Evolutionary conservation across 441 rosid genomes (phyloP).

Genomic region (Pelargonium cotyledonis): DNA sequence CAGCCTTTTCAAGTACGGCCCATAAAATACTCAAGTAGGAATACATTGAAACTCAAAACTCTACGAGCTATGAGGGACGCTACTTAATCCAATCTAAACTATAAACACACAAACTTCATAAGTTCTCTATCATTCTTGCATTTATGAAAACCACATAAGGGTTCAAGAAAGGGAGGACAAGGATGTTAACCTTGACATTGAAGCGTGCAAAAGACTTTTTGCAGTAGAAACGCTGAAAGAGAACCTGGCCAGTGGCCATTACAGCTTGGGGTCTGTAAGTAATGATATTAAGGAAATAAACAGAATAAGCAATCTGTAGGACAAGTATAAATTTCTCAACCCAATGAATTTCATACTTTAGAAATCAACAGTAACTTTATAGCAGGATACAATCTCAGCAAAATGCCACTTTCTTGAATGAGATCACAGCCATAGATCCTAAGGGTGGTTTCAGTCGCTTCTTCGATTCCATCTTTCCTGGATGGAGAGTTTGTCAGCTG

Average conservation of each 20-base stretch:
- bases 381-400: slow-evolving; percentile 66
- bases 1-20: slow-evolving; percentile 6
- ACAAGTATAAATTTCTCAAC: neutral
- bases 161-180: neutral
- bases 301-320: neutral
- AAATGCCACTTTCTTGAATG: slow-evolving; percentile 83
- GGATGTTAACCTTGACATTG: slow-evolving; percentile 60
- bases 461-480: slow-evolving; percentile 82
- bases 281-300: slow-evolving; percentile 23
- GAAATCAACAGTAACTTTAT: slow-evolving; percentile 5
- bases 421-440: slow-evolving; percentile 92
- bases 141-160: neutral
- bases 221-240: slow-evolving; percentile 85
- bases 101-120: neutral
- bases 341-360: neutral
- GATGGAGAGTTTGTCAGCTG: slow-evolving; percentile 64
- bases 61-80: neutral
- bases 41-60: neutral
- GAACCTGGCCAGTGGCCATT: slow-evolving; percentile 94
- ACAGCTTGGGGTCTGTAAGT: slow-evolving; percentile 74
- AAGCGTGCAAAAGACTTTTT: slow-evolving; percentile 88
- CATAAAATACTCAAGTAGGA: neutral
- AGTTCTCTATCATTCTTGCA: neutral
- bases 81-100: neutral
- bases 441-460: slow-evolving; percentile 61